Base-by-base conservation (phyloP, 768 basidiomycete species). In the Piloderma croceum region DNA sequence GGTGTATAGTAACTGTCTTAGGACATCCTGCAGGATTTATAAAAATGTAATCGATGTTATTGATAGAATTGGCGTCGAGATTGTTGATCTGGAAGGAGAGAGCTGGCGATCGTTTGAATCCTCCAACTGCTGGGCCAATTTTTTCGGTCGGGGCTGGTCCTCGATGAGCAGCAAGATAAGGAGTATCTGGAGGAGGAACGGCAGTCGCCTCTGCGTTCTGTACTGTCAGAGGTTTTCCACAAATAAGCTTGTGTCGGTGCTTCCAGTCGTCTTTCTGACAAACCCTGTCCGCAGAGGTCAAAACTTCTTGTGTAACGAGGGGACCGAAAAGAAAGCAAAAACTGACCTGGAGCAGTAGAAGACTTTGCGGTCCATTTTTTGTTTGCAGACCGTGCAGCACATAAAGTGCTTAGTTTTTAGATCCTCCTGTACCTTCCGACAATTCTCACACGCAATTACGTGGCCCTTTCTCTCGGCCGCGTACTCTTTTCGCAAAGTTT, bases 241-340 rank as follows among this genome's bases (percentile, higher is more conserved):
- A 53, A 18, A 48, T 50, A 6, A 39, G 22, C 24, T 50, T 50
- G 23, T 53, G 51, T 9, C 38, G 15, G 1, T 6, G 5, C 23
- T 50, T 47, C 49, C 51, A 53, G 27, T 53, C 46, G 12, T 41
- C 38, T 6, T 19, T 46, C 35, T 53, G 51, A 22, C 49, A 50
- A n/a, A 41, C 41, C 22, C 49, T 53, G 23, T 11, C 12, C 6
- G n/a, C 10, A 41, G 11, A 24, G n/a, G 32, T 41, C n/a, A 41
- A 36, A 22, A 12, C 15, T 9, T 9, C 27, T 29, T 15, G 27
- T 15, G n/a, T n/a, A n/a, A n/a, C n/a, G n/a, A n/a, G n/a, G n/a
- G n/a, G n/a, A n/a, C 15, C 27, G 15, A 9, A 29, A 15, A 9
- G 27, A 9, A 9, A 29, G 27, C 10, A 29, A 9, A 9, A 9